Percentiles rank a stretch among this genome's conserved stretches.
Evolutionary conservation across 2,329 filamentous ascomycete species (phyloP).

Genomic region (Pyrenochaeta sp.): DNA sequence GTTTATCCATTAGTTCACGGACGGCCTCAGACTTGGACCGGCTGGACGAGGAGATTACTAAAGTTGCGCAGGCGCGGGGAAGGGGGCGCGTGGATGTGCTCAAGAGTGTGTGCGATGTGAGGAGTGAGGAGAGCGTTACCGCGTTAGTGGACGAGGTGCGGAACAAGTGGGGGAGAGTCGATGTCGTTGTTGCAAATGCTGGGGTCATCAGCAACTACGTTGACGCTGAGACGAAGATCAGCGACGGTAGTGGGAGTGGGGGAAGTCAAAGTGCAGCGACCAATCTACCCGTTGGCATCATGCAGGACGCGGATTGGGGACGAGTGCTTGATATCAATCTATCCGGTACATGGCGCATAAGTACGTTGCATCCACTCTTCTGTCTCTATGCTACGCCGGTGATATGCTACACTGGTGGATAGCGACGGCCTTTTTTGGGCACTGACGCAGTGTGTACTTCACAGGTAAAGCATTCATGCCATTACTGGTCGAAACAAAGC

Average conservation of each 20-base stretch:
- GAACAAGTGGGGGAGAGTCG: constrained; percentile 18
- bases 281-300: constrained; percentile 25
- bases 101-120: constrained; percentile 22
- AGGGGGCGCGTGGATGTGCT: constrained; percentile 46
- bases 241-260: too few relatives aligned
- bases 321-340: constrained; percentile 33
- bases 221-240: constrained; percentile 7
- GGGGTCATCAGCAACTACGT: constrained; percentile 28
- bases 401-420: too few relatives aligned
- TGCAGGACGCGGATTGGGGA: constrained; percentile 27
- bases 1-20: constrained; percentile 58
- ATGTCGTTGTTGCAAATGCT: constrained; percentile 32
- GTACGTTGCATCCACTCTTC: neutral
- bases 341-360: constrained; percentile 23
- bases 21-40: constrained; percentile 22
- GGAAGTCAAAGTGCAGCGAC: neutral
- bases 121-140: constrained; percentile 5
- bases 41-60: constrained; percentile 8
- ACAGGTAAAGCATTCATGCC: constrained; percentile 26
- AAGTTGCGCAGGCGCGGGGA: constrained; percentile 13
- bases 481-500: constrained; percentile 11
- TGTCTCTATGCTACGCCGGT: too few relatives aligned
- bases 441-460: neutral
- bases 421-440: too few relatives aligned
- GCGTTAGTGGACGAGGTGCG: constrained; percentile 12